phyloP scores from a whole-genome alignment of 208 protist species.

The Leishmania braziliensis region DNA sequence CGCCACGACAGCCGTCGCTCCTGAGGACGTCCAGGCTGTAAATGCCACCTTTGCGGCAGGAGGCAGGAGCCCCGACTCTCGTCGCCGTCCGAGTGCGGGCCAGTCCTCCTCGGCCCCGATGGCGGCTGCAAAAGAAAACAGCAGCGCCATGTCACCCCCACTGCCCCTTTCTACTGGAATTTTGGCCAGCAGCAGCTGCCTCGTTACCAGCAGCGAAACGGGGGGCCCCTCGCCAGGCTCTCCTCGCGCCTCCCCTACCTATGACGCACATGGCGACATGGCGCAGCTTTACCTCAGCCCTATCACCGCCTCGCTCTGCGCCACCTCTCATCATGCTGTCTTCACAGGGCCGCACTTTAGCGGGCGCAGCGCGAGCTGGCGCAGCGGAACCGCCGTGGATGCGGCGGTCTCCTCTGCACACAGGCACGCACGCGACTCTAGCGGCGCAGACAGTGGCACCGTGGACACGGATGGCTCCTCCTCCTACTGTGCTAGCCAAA shows the following conservation, averaged over 20 bases:
- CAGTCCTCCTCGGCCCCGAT: not conserved
- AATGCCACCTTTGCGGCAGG: not conserved
- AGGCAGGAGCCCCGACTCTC: not conserved
- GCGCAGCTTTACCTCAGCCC: conserved; percentile 31
- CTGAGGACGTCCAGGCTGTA: not conserved
- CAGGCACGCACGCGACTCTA: not conserved
- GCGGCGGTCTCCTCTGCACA: not conserved
- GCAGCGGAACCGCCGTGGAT: conserved; percentile 5
- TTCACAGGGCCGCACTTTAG: conserved; percentile 26
- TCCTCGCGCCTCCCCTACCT: not conserved
- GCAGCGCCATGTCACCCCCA: not conserved
- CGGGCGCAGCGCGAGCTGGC: conserved; percentile 11
- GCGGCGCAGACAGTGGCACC: conserved; percentile 5
- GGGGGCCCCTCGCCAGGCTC: not conserved
- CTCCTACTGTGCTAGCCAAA: not conserved
- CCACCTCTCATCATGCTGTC: conserved; percentile 5
- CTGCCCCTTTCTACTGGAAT: not conserved
- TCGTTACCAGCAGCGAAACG: not conserved
- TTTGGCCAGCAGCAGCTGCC: conserved; percentile 2
- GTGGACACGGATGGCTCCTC: not conserved
- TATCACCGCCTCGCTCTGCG: conserved; percentile 21
- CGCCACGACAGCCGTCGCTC: not conserved
- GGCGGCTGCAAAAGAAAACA: not conserved
- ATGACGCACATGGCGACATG: conserved; percentile 14
- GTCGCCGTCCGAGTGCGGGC: conserved; percentile 1